These are phyloP conservation scores for Neurospora sp. DNA, from an alignment of 495 filamentous ascomycete species.

Conservation along the genomic window DNA sequence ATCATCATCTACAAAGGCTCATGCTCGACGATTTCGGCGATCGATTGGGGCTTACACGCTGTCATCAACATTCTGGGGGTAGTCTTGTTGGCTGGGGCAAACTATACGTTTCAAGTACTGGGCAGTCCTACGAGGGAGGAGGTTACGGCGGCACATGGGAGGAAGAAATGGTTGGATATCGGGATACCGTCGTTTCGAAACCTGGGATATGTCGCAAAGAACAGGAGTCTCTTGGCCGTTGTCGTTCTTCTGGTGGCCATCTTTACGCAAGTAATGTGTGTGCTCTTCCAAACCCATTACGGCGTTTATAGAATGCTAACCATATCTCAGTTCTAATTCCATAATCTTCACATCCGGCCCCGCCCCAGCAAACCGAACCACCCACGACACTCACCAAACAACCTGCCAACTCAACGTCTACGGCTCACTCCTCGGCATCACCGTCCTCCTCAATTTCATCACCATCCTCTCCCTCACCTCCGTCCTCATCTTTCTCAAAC, in stretches of 20 bases:
- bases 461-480: slow-evolving; percentile 22
- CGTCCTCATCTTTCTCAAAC: slow-evolving; percentile 22
- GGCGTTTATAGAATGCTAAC: background rate
- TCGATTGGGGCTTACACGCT: slow-evolving; percentile 28
- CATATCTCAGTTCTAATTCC: slow-evolving; percentile 32
- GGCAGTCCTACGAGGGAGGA: slow-evolving; percentile 42
- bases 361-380: slow-evolving; percentile 6
- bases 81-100: slow-evolving; percentile 30
- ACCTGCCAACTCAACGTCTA: slow-evolving; percentile 32
- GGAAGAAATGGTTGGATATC: slow-evolving; percentile 42
- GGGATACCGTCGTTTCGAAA: slow-evolving; percentile 42
- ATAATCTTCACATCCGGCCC: slow-evolving; percentile 27
- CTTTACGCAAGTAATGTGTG: slow-evolving; percentile 32
- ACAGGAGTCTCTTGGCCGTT: slow-evolving; percentile 26
- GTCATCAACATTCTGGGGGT: slow-evolving; percentile 27
- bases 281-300: background rate
- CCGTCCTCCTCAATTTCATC: slow-evolving; percentile 30
- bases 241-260: slow-evolving; percentile 27
- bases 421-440: slow-evolving; percentile 28
- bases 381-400: slow-evolving; percentile 3
- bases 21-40: slow-evolving; percentile 19
- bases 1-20: slow-evolving; percentile 24
- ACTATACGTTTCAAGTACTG: slow-evolving; percentile 41
- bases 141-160: slow-evolving; percentile 35
- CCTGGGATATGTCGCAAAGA: slow-evolving; percentile 27